Base-by-base conservation (phyloP, 2,329 filamentous ascomycete species). In the Fusarium secorum region DNA sequence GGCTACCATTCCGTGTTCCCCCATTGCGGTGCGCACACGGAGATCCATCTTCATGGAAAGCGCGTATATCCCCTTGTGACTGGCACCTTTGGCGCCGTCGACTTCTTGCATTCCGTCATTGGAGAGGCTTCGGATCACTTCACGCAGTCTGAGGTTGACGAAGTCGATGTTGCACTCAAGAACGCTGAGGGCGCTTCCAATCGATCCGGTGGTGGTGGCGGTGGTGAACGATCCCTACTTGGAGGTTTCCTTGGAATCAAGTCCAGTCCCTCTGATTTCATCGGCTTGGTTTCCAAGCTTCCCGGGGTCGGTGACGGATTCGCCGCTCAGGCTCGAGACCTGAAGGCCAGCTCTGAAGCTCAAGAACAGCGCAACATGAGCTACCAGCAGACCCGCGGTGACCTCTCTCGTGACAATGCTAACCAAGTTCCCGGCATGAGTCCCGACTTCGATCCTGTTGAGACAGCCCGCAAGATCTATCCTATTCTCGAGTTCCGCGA, bases 401-500 rank as follows among this genome's bases (percentile, higher is more conserved):
- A 77, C 28, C 78, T 85, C 66, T 75, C 75, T 32, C 74, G 74
- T n/a, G 84, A 81, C 56, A 90, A 86, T 72, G 77, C 75, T 28
- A 90, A 89, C 70, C 81, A 89, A 18, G 88, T 94, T 14, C 92
- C 91, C 24, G 93, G 92, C 10, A 93, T 95, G 85, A 91, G 89
- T 75, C 85, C 89, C 18, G 85, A 87, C 76, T 93, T 97, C 65
- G 95, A 98, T 76, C 91, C 93, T 0, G 88, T 93, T 74, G 90
- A 93, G 80, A 91, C 91, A 1, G 87, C 91, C 18, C 85, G 87
- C 41, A 90, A 97, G 81, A 98, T 99, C 72, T 98, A 98, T 77
- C 96, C 96, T 2, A 97, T 99, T 66, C 87, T 99, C 0, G 88
- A 93, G 66, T 99, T 98, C 85, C 89, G 95, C 65, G 96, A 99